Evolutionary conservation across 768 basidiomycete genomes (phyloP).

Genomic region (Hygrocybe coccinea): DNA sequence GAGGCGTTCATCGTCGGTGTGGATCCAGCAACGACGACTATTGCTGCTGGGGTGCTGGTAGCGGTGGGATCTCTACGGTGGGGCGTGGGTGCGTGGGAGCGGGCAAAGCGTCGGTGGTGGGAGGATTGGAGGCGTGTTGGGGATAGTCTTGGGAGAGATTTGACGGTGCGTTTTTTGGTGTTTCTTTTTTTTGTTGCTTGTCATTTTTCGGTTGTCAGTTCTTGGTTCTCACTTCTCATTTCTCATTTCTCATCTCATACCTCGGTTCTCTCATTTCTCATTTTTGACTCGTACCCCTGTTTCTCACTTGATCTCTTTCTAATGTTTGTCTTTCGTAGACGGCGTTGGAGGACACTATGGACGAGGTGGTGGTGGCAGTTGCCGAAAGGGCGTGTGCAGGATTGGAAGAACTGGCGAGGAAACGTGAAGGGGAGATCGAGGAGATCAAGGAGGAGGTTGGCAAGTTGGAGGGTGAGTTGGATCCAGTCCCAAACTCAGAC

Average conservation of each 20-base stretch:
- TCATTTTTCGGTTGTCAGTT: too few species aligned
- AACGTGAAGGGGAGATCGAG: constrained; percentile 43
- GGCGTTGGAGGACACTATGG: constrained; percentile 42
- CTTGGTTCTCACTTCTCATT: too few species aligned
- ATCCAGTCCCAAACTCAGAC: too few species aligned
- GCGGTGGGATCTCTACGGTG: constrained; percentile 51
- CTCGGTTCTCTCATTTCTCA: background rate
- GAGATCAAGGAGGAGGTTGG: constrained; percentile 41
- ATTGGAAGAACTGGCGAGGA: constrained; percentile 37
- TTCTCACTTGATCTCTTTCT: background rate
- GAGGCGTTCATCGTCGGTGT: constrained; percentile 38
- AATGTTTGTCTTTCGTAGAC: constrained; percentile 31
- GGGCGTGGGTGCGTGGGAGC: constrained; percentile 65
- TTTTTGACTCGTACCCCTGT: too few species aligned
- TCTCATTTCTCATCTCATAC: too few species aligned
- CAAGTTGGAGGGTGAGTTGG: constrained; percentile 34
- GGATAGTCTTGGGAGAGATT: constrained; percentile 59
- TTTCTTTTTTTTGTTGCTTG: too few species aligned
- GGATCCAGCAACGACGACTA: constrained; percentile 47
- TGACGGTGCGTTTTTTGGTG: constrained; percentile 57
- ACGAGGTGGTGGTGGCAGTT: constrained; percentile 47
- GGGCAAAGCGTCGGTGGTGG: constrained; percentile 62
- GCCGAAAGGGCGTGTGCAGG: constrained; percentile 47
- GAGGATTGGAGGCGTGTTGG: constrained; percentile 60
- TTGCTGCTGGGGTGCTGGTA: constrained; percentile 54